A percentile compares a stretch with the other conserved stretches of the same genome.
These are phyloP conservation scores for Trichoderma orchidacearum DNA, from an alignment of 495 filamentous ascomycete species.

Conservation along the genomic window DNA sequence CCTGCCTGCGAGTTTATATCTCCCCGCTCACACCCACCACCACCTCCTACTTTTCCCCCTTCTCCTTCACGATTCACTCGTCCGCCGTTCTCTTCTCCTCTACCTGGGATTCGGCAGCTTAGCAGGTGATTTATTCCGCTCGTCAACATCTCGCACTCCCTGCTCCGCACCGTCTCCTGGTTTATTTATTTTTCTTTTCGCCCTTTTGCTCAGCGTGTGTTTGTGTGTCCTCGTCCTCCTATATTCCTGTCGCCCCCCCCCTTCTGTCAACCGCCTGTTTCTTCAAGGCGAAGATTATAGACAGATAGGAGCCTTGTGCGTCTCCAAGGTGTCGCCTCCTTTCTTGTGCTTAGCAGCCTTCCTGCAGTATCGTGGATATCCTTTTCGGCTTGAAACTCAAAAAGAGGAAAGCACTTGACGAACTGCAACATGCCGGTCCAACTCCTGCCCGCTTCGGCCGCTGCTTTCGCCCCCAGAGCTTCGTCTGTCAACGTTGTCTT, in stretches of 20 bases:
- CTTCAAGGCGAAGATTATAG: too few species aligned
- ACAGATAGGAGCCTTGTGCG: too few species aligned
- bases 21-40: neutral
- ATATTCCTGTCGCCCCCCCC: neutral
- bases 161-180: slow-evolving; percentile 2
- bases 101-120: slow-evolving; percentile 1
- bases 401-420: too few species aligned
- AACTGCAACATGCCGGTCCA: slow-evolving; percentile 65
- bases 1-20: neutral
- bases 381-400: too few species aligned
- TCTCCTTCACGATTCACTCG: slow-evolving; percentile 30
- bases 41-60: slow-evolving; percentile 5
- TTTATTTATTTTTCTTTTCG: slow-evolving; percentile 1
- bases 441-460: slow-evolving; percentile 87
- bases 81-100: slow-evolving; percentile 23
- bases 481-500: slow-evolving; percentile 93
- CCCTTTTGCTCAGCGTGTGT: neutral
- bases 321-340: too few species aligned
- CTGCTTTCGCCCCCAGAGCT: slow-evolving; percentile 84
- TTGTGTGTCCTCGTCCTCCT: neutral
- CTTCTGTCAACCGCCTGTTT: neutral
- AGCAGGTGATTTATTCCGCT: slow-evolving; percentile 1
- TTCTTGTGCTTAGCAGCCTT: too few species aligned
- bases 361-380: too few species aligned
- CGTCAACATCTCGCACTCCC: neutral